Evolutionary conservation across 202 grass and related monocot species (phyloP).

Genomic region (Elaeis oleifera): DNA sequence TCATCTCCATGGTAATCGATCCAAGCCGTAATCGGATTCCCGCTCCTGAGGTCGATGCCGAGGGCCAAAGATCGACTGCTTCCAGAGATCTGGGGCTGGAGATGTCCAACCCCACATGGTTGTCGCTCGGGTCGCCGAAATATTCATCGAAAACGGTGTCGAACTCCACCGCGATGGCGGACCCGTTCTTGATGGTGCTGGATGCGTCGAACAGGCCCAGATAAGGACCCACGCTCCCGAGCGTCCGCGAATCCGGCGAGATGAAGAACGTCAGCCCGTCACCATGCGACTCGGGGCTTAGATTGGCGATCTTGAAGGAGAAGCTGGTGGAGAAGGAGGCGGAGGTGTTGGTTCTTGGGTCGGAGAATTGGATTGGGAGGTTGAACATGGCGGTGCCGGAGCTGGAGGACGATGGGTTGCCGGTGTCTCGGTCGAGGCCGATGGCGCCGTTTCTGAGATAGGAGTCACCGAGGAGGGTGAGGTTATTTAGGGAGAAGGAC

Average conservation of each 20-base stretch:
- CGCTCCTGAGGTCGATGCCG: constrained; percentile 3
- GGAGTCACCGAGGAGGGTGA: constrained; percentile 24
- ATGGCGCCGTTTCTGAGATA: constrained; percentile 10
- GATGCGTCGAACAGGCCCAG: constrained; percentile 5
- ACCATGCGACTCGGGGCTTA: neutral
- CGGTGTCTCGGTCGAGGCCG: constrained; percentile 2
- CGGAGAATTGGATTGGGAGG: constrained; percentile 14
- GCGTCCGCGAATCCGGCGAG: constrained; percentile 16
- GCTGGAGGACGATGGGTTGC: constrained; percentile 13
- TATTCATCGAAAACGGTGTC: neutral
- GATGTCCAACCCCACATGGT: too few species aligned
- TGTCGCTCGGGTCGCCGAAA: too few species aligned
- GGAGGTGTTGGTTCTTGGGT: neutral
- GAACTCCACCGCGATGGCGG: constrained; percentile 1
- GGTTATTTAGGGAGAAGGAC: constrained; percentile 16
- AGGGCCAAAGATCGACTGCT: neutral
- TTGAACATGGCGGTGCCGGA: constrained; percentile 16
- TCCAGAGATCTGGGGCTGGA: too few species aligned
- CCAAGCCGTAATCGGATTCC: constrained; percentile 23
- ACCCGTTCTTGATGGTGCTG: neutral
- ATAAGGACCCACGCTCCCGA: neutral
- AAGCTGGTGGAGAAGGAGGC: constrained; percentile 33
- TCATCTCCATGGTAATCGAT: constrained; percentile 19
- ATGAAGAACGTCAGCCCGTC: constrained; percentile 27
- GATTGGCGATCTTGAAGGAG: constrained; percentile 17